These are phyloP conservation scores for Penicillium sp. DNA, from an alignment of 2,329 filamentous ascomycete genomes.

Conservation along the genomic window DNA sequence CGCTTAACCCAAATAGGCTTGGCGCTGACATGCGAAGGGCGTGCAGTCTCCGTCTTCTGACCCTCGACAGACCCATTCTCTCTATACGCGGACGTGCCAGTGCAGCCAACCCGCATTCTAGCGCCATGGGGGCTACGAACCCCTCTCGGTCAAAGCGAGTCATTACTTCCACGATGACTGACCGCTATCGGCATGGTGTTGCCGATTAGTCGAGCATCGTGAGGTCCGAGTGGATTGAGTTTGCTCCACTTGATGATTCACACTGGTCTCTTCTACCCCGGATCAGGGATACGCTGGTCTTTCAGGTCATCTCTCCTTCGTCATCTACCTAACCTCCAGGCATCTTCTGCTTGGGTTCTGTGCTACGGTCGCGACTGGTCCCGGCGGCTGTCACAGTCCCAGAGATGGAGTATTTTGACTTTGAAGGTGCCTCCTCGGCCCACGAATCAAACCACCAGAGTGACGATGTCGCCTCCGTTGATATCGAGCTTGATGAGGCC, in stretches of 20 bases:
- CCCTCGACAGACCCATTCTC: constrained; percentile 5
- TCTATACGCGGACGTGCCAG: constrained; percentile 3
- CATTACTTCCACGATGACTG: constrained; percentile 10
- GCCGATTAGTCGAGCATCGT: neutral
- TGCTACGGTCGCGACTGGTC: neutral
- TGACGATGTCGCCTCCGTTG: constrained; percentile 38
- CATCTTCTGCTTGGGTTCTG: constrained; percentile 2
- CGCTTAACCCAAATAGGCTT: constrained; percentile 18
- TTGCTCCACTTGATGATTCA: constrained; percentile 24
- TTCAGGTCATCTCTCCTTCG: constrained; percentile 17
- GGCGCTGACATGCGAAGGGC: constrained; percentile 31
- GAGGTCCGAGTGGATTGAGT: constrained; percentile 9
- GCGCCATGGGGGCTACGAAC: constrained; percentile 2
- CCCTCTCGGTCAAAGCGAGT: neutral
- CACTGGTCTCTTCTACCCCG: constrained; percentile 24
- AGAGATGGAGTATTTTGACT: constrained; percentile 45
- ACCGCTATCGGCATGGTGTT: constrained; percentile 11
- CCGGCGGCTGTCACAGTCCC: neutral
- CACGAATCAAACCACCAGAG: constrained; percentile 32
- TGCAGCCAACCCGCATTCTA: neutral
- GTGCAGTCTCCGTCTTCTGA: constrained; percentile 15
- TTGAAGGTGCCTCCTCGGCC: constrained; percentile 40
- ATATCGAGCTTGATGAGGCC: constrained; percentile 35
- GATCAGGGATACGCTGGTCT: constrained; percentile 21
- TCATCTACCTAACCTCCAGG: constrained; percentile 4